These are phyloP conservation scores for Madurella fahalii DNA, from an alignment of 2,329 filamentous ascomycete species.

Conservation along the genomic window DNA sequence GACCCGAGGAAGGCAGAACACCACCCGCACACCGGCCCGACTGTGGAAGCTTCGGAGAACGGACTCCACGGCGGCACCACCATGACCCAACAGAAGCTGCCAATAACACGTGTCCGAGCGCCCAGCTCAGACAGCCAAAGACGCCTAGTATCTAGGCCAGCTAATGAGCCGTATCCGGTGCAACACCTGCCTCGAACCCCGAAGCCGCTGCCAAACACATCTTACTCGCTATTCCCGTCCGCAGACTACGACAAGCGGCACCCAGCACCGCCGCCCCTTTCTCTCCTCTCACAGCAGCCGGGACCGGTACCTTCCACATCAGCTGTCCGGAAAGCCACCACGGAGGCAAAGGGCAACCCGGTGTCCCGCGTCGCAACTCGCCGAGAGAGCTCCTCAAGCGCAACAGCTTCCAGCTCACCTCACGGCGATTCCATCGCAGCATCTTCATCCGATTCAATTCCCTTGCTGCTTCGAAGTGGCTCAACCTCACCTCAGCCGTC, in stretches of 20 bases:
- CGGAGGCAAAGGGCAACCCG: background rate
- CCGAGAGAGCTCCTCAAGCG: background rate
- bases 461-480: background rate
- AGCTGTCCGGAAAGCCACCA: background rate
- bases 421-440: background rate
- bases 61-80: constrained; percentile 1
- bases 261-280: background rate
- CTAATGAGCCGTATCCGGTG: background rate
- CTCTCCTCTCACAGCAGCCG: background rate
- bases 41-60: background rate
- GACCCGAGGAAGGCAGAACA: constrained; percentile 4
- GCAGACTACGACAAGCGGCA: background rate
- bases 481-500: constrained; percentile 1
- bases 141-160: background rate
- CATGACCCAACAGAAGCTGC: background rate
- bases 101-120: background rate
- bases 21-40: constrained; percentile 8
- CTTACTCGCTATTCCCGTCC: constrained; percentile 25
- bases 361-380: background rate
- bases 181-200: constrained; percentile 10
- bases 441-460: constrained; percentile 13
- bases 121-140: constrained; percentile 3
- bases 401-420: background rate
- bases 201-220: constrained; percentile 11
- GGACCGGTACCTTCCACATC: constrained; percentile 2